phyloP scores from a whole-genome alignment of 1,139 yeast genomes.

The Geotrichum histeridarum region DNA sequence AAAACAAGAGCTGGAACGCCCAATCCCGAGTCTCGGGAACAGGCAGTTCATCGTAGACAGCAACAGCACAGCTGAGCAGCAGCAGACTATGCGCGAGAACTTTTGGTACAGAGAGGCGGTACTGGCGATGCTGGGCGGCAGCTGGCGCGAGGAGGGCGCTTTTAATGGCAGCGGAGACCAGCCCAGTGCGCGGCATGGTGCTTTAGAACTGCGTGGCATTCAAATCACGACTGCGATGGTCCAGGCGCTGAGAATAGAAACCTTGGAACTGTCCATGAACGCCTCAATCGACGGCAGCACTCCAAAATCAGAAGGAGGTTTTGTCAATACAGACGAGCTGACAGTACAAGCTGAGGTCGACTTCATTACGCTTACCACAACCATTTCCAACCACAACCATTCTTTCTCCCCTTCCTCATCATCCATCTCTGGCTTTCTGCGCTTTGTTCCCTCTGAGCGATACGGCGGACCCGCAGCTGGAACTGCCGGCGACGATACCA shows the following conservation, averaged over 20 bases:
- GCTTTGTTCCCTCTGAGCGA: conserved; percentile 56
- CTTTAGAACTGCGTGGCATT: conserved; percentile 60
- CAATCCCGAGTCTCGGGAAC: conserved; percentile 70
- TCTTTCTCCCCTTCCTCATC: neutral
- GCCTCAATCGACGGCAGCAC: neutral
- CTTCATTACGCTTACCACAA: conserved; percentile 48
- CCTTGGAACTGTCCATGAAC: conserved; percentile 30
- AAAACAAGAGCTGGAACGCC: conserved; percentile 43
- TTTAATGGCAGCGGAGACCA: neutral
- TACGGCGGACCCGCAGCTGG: conserved; percentile 15
- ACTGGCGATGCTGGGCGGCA: conserved; percentile 54
- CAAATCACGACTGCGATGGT: conserved; percentile 48
- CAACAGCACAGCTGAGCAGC: conserved; percentile 49
- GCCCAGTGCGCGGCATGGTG: conserved; percentile 43
- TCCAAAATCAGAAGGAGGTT: no score
- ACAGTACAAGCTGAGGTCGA: conserved; percentile 35
- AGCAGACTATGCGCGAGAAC: conserved; percentile 50
- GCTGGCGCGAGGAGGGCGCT: conserved; percentile 45
- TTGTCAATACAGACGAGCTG: neutral
- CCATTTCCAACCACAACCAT: conserved; percentile 45
- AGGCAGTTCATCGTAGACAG: conserved; percentile 69
- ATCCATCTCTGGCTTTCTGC: conserved; percentile 51
- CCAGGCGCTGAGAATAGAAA: conserved; percentile 46
- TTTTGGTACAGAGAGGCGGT: conserved; percentile 80
- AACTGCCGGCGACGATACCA: neutral